A percentile compares a stretch with the other conserved stretches of the same genome.
These are phyloP conservation scores for Fusarium sp. DNA, from an alignment of 2,329 filamentous ascomycete species.

Conservation along the genomic window DNA sequence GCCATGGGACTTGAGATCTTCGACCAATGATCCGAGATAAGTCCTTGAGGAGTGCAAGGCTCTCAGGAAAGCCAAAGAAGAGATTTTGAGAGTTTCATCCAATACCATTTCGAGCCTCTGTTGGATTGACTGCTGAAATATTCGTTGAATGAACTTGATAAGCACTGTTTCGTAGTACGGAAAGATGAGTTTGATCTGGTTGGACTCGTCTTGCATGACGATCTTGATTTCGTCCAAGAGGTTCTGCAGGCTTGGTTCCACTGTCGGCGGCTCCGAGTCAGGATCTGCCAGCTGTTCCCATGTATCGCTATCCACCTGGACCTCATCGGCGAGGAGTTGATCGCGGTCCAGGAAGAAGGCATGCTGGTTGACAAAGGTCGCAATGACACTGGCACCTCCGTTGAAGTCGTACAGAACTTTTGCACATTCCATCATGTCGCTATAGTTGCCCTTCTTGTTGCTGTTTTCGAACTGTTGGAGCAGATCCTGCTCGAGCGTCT, in stretches of 20 bases:
- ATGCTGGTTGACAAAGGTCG: conserved; percentile 97
- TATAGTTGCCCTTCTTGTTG: conserved; percentile 93
- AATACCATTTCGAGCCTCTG: conserved; percentile 94
- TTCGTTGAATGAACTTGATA: conserved; percentile 89
- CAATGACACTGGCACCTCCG: conserved; percentile 93
- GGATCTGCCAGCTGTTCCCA: conserved; percentile 96
- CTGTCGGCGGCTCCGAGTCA: conserved; percentile 87
- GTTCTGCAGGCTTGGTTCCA: conserved; percentile 91
- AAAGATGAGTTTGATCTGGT: conserved; percentile 95
- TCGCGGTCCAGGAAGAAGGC: conserved; percentile 98
- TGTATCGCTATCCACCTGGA: conserved; percentile 76
- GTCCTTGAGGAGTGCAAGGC: conserved; percentile 89
- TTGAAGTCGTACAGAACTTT: conserved; percentile 96
- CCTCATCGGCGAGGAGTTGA: conserved; percentile 88
- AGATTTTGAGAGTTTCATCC: conserved; percentile 92
- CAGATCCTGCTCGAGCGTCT: conserved; percentile 93
- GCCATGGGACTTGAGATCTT: conserved; percentile 93
- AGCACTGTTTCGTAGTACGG: conserved; percentile 96
- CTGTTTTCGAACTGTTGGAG: conserved; percentile 97
- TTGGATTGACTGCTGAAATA: conserved; percentile 98
- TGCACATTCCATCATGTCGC: conserved; percentile 97
- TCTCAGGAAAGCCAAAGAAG: conserved; percentile 88
- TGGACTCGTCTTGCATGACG: conserved; percentile 95
- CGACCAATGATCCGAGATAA: conserved; percentile 87
- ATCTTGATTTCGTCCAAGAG: conserved; percentile 94